phyloP scores from a whole-genome alignment of 2,329 filamentous ascomycete species.

The Fusarium sp. region DNA sequence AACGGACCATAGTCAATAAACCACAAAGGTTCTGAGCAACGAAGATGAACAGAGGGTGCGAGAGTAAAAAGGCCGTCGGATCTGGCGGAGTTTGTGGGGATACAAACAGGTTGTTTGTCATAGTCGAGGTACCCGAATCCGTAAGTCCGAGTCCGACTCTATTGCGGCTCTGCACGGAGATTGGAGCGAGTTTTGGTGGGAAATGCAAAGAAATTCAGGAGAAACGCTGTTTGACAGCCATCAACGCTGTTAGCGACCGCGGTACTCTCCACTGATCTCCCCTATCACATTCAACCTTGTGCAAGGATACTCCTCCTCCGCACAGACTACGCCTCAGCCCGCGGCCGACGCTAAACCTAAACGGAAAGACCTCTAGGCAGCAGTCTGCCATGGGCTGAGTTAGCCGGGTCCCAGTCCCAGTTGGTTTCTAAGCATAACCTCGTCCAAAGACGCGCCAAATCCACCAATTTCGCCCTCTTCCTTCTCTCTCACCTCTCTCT shows the following conservation, averaged over 20 bases:
- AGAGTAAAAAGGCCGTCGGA: constrained; percentile 22
- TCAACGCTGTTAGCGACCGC: constrained; percentile 12
- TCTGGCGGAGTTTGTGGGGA: constrained; percentile 41
- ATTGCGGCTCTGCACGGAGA: constrained; percentile 39
- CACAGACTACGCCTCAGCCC: constrained; percentile 51
- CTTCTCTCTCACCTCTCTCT: constrained; percentile 31
- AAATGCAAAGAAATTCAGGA: not conserved
- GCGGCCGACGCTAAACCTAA: constrained; percentile 40
- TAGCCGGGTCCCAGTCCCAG: constrained; percentile 29
- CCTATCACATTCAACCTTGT: constrained; percentile 33
- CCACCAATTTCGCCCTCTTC: constrained; percentile 31
- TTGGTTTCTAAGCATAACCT: constrained; percentile 52
- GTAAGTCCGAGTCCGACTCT: constrained; percentile 29
- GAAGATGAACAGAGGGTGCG: constrained; percentile 30
- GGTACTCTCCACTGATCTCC: not conserved
- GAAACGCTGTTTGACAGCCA: not conserved
- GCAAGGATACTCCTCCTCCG: constrained; percentile 46
- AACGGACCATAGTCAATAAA: constrained; percentile 27
- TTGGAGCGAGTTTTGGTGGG: constrained; percentile 14
- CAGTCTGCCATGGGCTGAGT: constrained; percentile 53
- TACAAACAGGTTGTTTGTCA: constrained; percentile 25
- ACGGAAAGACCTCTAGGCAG: constrained; percentile 51
- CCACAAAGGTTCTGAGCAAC: constrained; percentile 34
- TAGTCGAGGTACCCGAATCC: constrained; percentile 42
- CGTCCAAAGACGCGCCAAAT: constrained; percentile 35